Base-by-base conservation (phyloP, 208 protist genomes). In the Trypanosoma boissoni region DNA sequence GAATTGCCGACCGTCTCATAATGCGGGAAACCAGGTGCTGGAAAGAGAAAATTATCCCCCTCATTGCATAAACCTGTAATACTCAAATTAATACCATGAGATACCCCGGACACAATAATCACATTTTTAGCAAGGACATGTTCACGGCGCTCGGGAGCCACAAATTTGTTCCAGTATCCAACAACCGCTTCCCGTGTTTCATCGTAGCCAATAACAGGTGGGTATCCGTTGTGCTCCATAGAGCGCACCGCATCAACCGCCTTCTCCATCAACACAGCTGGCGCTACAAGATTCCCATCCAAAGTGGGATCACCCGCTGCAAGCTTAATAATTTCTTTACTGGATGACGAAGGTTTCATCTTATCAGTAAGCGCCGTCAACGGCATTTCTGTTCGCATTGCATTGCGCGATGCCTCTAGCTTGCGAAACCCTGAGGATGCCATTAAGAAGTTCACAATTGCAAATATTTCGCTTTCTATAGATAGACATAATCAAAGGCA, bases 1-100 rank as follows among this genome's bases (percentile, higher is more conserved):
- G 72, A 60, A 28, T 84, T 80, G 49, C 78, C 92, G 9, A 97
- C 76, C 29, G 86, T 93, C 26, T 92, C 72, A 80, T 98, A 98
- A 20, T 97, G 80, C n/a, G 95, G 86, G 68, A 98, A 98, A 42
- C 86, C 81, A 23, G 96, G 96, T 20, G 61, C 61, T 28, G 90
- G 91, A 16, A 98, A 46, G n/a, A 98, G 82, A 29, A 98, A 79
- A 58, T 97, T 96, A 53, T 97, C 78, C 28, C 90, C 91, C 45
- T 55, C 57, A 58, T 97, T 82, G 54, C 69, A 74, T 10, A 98
- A 39, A 2, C 73, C 90, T 2, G 64, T 71, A 49, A 98, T 67
- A 29, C 78, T 80, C 39, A 98, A 73, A 34, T 96, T 75, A 37
- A 98, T 76, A 18, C 86, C 92, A 41, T 96, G 91, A 10, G 90